Percentiles rank a stretch among this genome's conserved stretches.
Evolutionary conservation across 371 early-diverging fungal genomes (phyloP).

Genomic region (Blakeslea trispora): DNA sequence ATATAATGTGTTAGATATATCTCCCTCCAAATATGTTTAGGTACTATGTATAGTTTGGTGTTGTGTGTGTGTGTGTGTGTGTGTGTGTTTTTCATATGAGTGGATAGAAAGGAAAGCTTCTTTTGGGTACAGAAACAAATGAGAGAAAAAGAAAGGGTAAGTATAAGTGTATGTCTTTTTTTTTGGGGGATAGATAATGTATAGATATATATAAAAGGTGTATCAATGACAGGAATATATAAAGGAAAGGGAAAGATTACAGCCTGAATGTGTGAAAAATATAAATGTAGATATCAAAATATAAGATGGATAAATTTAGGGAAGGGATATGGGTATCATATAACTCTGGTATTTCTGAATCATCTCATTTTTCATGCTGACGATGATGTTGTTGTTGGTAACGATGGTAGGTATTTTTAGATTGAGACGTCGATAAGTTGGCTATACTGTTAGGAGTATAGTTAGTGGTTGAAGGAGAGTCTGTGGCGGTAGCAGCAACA

Average conservation of each 20-base stretch:
- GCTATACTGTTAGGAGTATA: neutral
- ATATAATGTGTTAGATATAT: too few relatives aligned
- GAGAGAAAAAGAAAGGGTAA: neutral
- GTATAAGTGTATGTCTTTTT: constrained; percentile 1
- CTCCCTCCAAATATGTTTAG: neutral
- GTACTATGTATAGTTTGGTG: too few relatives aligned
- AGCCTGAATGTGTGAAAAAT: neutral
- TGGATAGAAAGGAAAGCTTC: neutral
- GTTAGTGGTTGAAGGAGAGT: neutral
- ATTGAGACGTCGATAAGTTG: neutral
- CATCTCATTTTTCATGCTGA: neutral
- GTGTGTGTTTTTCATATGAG: too few relatives aligned
- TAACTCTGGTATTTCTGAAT: neutral
- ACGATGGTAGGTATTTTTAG: neutral
- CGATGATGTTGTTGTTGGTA: neutral
- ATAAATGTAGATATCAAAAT: neutral
- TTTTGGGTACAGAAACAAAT: neutral
- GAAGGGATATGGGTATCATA: constrained; percentile 14
- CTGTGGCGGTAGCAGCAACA: constrained; percentile 8
- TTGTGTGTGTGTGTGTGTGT: neutral
- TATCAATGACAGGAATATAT: neutral
- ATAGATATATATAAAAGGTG: neutral
- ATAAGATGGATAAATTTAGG: neutral
- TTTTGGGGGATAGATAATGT: neutral
- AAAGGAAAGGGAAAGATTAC: neutral